phyloP scores from a whole-genome alignment of 2,329 filamentous ascomycete genomes.

The Calonectria henricotiae region DNA sequence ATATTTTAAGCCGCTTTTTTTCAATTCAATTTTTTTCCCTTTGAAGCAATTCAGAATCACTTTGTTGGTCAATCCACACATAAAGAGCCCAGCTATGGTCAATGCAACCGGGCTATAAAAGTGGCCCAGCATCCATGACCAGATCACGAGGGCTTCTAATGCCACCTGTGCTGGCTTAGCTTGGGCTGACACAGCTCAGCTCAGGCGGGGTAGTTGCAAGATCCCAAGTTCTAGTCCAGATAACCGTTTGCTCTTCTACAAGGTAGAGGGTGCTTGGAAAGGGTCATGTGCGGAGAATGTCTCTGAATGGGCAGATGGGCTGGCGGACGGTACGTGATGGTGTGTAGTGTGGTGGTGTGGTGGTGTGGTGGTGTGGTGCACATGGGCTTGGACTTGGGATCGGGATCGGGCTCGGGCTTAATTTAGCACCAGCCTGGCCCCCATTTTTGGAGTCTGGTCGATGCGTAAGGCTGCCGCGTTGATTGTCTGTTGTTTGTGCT shows the following conservation, averaged over 20 bases:
- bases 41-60: neutral
- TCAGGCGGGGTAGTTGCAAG: slow-evolving; percentile 4
- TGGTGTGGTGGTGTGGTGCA: slow-evolving; percentile 8
- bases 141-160: slow-evolving; percentile 18
- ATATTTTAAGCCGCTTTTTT: slow-evolving; percentile 15
- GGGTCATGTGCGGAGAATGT: slow-evolving; percentile 7
- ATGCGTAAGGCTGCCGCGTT: neutral
- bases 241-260: neutral
- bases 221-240: neutral
- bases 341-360: neutral
- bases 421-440: neutral
- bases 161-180: slow-evolving; percentile 5
- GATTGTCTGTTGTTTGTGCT: neutral
- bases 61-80: neutral
- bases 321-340: neutral
- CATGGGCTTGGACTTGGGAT: neutral
- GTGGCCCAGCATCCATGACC: slow-evolving; percentile 19
- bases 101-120: neutral
- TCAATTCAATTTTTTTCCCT: neutral
- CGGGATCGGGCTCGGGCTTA: neutral
- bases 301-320: neutral
- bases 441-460: neutral
- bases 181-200: slow-evolving; percentile 25
- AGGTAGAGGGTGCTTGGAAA: neutral
- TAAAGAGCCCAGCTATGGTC: too few relatives aligned